Percentiles rank a stretch among this genome's conserved stretches.
These are phyloP conservation scores for Fagopyrum tataricum DNA, from an alignment of 148 eudicot genomes.

Conservation along the genomic window DNA sequence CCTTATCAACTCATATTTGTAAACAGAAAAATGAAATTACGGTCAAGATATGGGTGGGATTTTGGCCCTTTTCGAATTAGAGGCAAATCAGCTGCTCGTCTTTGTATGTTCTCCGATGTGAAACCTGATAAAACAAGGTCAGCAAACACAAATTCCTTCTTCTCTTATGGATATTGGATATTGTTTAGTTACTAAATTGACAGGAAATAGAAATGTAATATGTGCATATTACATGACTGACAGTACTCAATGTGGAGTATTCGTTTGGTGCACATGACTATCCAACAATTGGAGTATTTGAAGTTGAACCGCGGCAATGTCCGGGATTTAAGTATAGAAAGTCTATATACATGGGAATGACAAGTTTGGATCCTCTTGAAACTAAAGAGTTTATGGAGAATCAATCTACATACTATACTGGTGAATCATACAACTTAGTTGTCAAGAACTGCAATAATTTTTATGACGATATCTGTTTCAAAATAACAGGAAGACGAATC, in stretches of 20 bases:
- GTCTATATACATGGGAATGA: slow-evolving; percentile 3
- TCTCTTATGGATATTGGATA: neutral
- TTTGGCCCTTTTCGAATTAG: neutral
- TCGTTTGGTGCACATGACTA: neutral
- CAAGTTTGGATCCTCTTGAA: neutral
- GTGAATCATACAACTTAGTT: slow-evolving; percentile 1
- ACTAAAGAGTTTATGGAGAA: neutral
- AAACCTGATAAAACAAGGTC: neutral
- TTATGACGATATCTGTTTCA: neutral
- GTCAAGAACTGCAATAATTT: neutral
- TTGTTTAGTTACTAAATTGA: neutral
- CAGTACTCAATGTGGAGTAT: neutral
- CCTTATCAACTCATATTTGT: no score
- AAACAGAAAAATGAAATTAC: neutral
- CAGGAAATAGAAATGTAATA: neutral
- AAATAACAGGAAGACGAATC: neutral
- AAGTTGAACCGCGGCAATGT: neutral
- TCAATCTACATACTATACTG: slow-evolving; percentile 17
- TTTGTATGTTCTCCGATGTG: neutral
- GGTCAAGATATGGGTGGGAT: neutral
- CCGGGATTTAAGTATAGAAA: slow-evolving; percentile 4
- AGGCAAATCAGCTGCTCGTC: neutral
- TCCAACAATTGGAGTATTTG: slow-evolving; percentile 2
- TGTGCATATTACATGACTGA: no score
- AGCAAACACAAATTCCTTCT: neutral